Evolutionary conservation across 1,139 yeast species (phyloP), one percentile per base, ranked within the genome.

Genomic region (Yamadazyma atlantica): DNA sequence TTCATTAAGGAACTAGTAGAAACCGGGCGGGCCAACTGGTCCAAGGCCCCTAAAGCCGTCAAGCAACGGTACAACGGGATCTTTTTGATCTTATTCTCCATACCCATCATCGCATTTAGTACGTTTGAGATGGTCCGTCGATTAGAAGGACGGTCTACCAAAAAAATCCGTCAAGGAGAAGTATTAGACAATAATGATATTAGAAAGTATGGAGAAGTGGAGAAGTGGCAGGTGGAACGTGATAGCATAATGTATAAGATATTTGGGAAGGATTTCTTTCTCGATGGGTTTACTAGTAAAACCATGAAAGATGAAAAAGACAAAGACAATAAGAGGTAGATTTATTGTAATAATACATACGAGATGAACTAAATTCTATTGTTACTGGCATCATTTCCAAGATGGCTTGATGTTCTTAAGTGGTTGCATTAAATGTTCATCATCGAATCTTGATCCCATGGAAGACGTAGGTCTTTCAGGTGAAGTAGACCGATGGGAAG

Each of bases 21-120:
- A 35, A 69, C 75, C 0, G 77, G 76, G 5, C 51, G 55, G 38
- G 70, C 73, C 8, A 63, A 71, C 49, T 71, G 76, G 76, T 66
- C 67, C 35, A 66, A 62, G 46, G 76, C 76, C 0, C 75, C 76
- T 2, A 48, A 52, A 36, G 74, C 61, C 30, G 55, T 70, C 17
- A 68, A 60, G 43, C 57, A 54, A 13, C 44, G 74, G 32, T 70
- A 69, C 47, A 57, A 59, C 34, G 76, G 75, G 6, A 57, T 71
- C 11, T 68, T 60, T 44, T 50, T 67, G 53, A 59, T 71, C 2
- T 51, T 71, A 17, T 53, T 69, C 28, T 66, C 73, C 15, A 60
- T 71, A 9, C 77, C 77, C 0, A 45, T 70, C 4, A 45, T 69
- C 5, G 38, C 59, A 6, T 49, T 69, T 27, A 65, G 70, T 3